A percentile compares a stretch with the other conserved stretches of the same genome.
These are phyloP conservation scores for Sporothrix curviconia DNA, from an alignment of 2,329 filamentous ascomycete species.

Conservation along the genomic window DNA sequence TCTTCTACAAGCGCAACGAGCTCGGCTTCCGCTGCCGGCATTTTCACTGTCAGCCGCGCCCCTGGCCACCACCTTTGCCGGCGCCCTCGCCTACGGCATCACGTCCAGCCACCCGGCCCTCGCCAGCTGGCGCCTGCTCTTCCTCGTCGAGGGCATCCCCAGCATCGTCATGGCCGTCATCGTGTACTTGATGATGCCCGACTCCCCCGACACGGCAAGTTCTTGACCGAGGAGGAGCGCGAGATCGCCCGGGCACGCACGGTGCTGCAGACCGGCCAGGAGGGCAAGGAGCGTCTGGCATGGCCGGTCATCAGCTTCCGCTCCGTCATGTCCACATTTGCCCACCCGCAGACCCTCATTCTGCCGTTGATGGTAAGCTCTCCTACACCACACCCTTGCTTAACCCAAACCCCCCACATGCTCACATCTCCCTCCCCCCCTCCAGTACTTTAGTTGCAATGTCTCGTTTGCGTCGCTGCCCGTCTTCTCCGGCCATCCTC, in stretches of 20 bases:
- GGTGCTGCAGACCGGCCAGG: conserved; percentile 45
- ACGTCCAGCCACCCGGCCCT: conserved; percentile 49
- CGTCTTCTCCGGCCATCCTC: conserved; percentile 58
- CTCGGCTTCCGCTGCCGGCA: conserved; percentile 63
- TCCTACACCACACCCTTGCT: conserved; percentile 23
- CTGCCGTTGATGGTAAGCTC: conserved; percentile 26
- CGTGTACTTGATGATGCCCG: conserved; percentile 48
- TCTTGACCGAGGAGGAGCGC: conserved; percentile 52
- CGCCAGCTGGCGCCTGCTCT: conserved; percentile 58
- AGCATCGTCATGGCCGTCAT: conserved; percentile 47
- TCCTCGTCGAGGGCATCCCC: conserved; percentile 59
- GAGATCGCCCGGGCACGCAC: conserved; percentile 48
- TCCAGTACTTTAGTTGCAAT: conserved; percentile 33
- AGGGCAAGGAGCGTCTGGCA: conserved; percentile 40
- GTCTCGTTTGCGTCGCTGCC: conserved; percentile 38
- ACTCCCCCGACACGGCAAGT: conserved; percentile 46
- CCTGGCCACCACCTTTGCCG: conserved; percentile 59
- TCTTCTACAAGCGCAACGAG: conserved; percentile 48
- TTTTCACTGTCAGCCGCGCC: conserved; percentile 65
- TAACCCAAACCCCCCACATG: neutral
- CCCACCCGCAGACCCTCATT: conserved; percentile 45
- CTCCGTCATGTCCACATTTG: conserved; percentile 42
- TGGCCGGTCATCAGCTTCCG: conserved; percentile 35
- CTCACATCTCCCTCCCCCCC: neutral
- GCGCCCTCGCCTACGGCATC: conserved; percentile 59